Conservation (phyloP, 352 stramenopile species). For the Albugo laibachii region DNA sequence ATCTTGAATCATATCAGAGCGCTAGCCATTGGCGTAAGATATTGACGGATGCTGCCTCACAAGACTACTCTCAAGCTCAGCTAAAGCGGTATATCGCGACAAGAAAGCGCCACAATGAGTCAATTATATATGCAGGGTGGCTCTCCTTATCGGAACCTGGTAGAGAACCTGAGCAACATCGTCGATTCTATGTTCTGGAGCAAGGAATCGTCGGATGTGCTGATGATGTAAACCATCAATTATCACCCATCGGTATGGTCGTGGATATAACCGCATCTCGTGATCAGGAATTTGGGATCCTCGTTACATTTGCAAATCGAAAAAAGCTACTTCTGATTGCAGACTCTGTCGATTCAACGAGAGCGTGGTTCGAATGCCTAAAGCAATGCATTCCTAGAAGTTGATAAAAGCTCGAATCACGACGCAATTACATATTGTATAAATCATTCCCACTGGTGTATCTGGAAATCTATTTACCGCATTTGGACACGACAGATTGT, state of each 20-base stretch:
- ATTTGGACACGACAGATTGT: background rate
- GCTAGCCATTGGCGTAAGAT: constrained; percentile 53
- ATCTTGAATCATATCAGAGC: constrained; percentile 56
- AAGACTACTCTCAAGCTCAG: constrained; percentile 28
- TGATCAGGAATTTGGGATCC: constrained; percentile 41
- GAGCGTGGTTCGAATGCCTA: constrained; percentile 57
- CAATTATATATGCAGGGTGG: constrained; percentile 57
- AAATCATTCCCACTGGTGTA: background rate
- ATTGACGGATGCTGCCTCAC: constrained; percentile 21
- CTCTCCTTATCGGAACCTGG: constrained; percentile 32
- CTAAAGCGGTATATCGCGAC: constrained; percentile 49
- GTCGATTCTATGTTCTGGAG: constrained; percentile 66
- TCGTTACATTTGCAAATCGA: constrained; percentile 37
- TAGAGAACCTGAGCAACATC: constrained; percentile 11
- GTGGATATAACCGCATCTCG: constrained; percentile 38
- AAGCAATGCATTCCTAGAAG: too few relatives aligned
- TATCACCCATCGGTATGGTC: constrained; percentile 38
- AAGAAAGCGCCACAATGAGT: constrained; percentile 40
- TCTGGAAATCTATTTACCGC: background rate
- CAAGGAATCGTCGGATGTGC: constrained; percentile 40
- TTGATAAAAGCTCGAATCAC: too few relatives aligned
- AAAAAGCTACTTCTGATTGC: constrained; percentile 41
- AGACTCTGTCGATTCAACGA: constrained; percentile 46
- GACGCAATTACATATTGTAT: too few relatives aligned
- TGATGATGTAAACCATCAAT: constrained; percentile 61